Evolutionary conservation across 2,329 filamentous ascomycete genomes (phyloP), one percentile per base, ranked within the genome.

Genomic region (Xylaria sp.): DNA sequence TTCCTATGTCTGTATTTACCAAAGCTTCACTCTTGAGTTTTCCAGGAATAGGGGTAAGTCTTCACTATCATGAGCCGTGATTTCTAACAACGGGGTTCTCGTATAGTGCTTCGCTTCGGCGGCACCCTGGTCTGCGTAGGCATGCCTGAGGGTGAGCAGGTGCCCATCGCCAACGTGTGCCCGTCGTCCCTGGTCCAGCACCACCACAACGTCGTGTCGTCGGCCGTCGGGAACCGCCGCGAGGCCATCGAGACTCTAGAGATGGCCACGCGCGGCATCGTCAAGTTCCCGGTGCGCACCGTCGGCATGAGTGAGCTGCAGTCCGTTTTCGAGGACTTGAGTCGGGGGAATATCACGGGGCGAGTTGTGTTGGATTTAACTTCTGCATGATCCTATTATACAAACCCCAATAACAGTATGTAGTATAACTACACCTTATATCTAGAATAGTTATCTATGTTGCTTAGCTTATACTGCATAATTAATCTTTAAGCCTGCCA

Each of bases 91-190:
- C 1, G 2, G 15, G 13, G 15, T 2, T 44, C 9, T 17, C 5
- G 10, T 17, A 29, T 6, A 55, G 53, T 71, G 65, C 69, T 70
- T 5, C 61, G 56, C 7, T 70, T 66, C 42, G 60, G 60, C 39
- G 69, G 69, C 29, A 47, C 61, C n/a, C 38, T 71, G n/a, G 69
- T 70, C 5, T 68, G 65, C 59, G 60, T 71, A 2, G 69, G 69
- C 2, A 61, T 71, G 49, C 69, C 69, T 2, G 68, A 67, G 50
- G 69, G 69, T 44, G 63, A 65, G 2, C 54, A 27, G 10, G 61
- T 61, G 27, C 57, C 68, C 11, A 70, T 71, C 47, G 55, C 29
- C 11, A 60, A 54, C 5, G 68, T 63, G 2, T 63, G 31, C 31
- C 68, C 69, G 1, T 17, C 38, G 10, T 11, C 7, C 9, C 39